phyloP scores from a whole-genome alignment of 352 stramenopile species.

The Phytophthora rubi region DNA sequence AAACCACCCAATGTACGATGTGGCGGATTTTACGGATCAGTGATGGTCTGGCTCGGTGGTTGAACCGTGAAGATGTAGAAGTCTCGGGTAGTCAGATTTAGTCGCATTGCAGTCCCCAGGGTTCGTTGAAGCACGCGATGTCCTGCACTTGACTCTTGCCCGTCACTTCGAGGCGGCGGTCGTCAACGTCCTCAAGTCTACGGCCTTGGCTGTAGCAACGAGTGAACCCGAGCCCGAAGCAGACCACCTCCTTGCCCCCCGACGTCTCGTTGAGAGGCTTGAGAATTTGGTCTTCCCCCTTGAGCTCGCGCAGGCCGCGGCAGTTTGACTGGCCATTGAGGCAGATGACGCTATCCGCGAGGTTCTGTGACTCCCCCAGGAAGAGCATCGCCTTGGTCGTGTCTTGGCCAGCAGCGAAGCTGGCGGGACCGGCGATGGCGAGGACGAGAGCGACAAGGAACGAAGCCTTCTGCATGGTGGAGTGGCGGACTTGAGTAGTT shows the following conservation, averaged over 20 bases:
- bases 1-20: neutral
- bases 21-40: neutral
- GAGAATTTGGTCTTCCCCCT: neutral
- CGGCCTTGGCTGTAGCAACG: neutral
- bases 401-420: neutral
- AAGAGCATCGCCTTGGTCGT: neutral
- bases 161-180: constrained; percentile 8
- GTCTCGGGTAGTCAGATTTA: neutral
- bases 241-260: neutral
- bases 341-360: neutral
- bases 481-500: neutral
- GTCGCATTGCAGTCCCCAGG: constrained; percentile 7
- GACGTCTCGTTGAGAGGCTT: constrained; percentile 1
- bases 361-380: neutral
- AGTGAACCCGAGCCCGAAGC: neutral
- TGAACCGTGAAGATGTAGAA: neutral
- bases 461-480: neutral
- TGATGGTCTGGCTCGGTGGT: neutral
- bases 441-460: neutral
- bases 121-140: constrained; percentile 1
- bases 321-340: neutral
- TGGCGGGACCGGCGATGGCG: neutral
- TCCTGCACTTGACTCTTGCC: constrained; percentile 5
- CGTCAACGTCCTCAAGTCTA: neutral
- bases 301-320: neutral